phyloP scores from a whole-genome alignment of 805 yeast species.

The Cyberlindnera suaveolens region DNA sequence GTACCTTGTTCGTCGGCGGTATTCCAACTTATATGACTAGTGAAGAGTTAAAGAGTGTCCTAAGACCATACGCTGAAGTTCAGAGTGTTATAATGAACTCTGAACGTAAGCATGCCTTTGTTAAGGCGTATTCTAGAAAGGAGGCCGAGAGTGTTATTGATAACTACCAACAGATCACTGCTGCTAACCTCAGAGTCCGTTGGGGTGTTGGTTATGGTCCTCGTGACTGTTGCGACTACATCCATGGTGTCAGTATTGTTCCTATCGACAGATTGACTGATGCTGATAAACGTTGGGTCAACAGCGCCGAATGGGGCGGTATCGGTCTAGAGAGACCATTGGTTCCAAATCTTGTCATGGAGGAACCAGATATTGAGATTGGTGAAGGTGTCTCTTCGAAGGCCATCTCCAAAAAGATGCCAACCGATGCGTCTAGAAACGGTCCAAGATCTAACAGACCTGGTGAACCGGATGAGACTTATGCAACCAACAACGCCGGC shows the following conservation, averaged over 20 bases:
- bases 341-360: conserved; percentile 74
- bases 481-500: conserved; percentile 20
- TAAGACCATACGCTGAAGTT: conserved; percentile 85
- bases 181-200: conserved; percentile 63
- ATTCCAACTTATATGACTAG: conserved; percentile 82
- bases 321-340: conserved; percentile 77
- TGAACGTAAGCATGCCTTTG: conserved; percentile 93
- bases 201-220: conserved; percentile 99
- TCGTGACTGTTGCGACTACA: conserved; percentile 95
- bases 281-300: conserved; percentile 88
- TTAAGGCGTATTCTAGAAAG: conserved; percentile 82
- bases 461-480: conserved; percentile 38
- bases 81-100: conserved; percentile 84
- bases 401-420: conserved; percentile 87
- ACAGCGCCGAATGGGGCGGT: conserved; percentile 93
- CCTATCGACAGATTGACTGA: conserved; percentile 88
- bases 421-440: conserved; percentile 78
- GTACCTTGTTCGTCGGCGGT: conserved; percentile 94
- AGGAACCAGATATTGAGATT: conserved; percentile 96
- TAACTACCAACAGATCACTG: conserved; percentile 59
- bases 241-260: conserved; percentile 80
- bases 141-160: conserved; percentile 84
- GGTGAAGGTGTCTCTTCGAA: conserved; percentile 92
- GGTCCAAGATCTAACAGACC: conserved; percentile 78
- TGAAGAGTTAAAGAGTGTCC: conserved; percentile 55